A percentile compares a stretch with the other conserved stretches of the same genome.
phyloP scores from a whole-genome alignment of 306 rosid genomes.

The Sphenostylis stenocarpa region DNA sequence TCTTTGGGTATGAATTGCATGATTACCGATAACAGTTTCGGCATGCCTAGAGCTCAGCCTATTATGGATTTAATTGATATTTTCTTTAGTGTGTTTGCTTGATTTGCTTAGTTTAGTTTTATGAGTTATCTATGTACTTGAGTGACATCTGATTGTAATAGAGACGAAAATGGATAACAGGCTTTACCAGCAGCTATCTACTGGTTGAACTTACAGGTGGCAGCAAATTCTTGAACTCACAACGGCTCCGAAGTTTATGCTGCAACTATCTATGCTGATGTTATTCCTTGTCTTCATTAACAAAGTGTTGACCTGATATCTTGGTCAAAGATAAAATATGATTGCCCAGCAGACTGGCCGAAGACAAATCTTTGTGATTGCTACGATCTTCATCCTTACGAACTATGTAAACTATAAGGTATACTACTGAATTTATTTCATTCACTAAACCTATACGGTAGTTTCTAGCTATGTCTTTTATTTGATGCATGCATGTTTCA shows the following conservation, averaged over 20 bases:
- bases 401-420: conserved; percentile 38
- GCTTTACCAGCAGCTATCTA: conserved; percentile 98
- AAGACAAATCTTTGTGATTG: conserved; percentile 32
- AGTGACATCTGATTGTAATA: conserved; percentile 62
- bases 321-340: conserved; percentile 25
- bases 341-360: conserved; percentile 18
- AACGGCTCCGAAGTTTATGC: conserved; percentile 32
- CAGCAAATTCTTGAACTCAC: conserved; percentile 45
- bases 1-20: not conserved
- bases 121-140: conserved; percentile 15
- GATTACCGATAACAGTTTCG: not conserved
- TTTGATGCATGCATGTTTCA: not conserved
- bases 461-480: not conserved
- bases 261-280: conserved; percentile 47
- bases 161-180: conserved; percentile 86
- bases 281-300: conserved; percentile 41
- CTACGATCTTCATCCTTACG: conserved; percentile 26
- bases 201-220: conserved; percentile 83
- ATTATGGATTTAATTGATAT: conserved; percentile 10
- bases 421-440: not conserved
- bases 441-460: conserved; percentile 14
- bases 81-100: conserved; percentile 24
- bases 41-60: not conserved
- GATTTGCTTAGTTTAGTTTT: conserved; percentile 23
- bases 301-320: conserved; percentile 42